phyloP scores from a whole-genome alignment of 148 eudicot genomes.

The Beta vulgaris region DNA sequence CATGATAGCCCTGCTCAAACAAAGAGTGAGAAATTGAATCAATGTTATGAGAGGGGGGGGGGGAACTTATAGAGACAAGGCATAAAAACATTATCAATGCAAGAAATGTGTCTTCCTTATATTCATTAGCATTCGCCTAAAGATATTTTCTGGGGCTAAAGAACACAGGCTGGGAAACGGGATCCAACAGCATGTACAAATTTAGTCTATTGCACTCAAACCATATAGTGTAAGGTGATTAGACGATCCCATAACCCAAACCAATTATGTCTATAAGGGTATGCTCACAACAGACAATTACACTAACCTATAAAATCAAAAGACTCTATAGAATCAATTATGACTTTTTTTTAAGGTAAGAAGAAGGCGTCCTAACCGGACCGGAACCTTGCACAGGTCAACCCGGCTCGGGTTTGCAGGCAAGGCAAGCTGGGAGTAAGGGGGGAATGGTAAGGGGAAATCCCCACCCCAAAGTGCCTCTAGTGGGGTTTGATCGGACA shows the following conservation, averaged over 20 bases:
- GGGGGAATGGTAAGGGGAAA: no score
- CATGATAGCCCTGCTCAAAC: conserved; percentile 86
- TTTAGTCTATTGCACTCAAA: background rate
- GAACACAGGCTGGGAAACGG: background rate
- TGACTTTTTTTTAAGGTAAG: no score
- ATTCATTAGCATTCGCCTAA: background rate
- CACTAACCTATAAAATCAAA: no score
- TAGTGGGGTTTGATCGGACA: no score
- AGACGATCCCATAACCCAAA: background rate
- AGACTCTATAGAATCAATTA: no score
- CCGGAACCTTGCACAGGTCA: no score
- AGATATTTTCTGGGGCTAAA: background rate
- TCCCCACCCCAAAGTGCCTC: no score
- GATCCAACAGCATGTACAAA: background rate
- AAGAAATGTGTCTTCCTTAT: background rate
- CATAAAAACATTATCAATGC: background rate
- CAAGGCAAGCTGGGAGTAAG: no score
- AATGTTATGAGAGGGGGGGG: background rate
- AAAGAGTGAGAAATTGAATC: background rate
- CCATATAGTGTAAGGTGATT: background rate
- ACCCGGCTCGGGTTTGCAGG: no score
- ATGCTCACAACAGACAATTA: background rate
- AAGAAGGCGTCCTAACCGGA: no score
- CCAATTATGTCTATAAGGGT: background rate
- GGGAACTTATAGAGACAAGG: background rate